Percentiles rank a stretch among this genome's conserved stretches.
Conservation (phyloP, 2,329 filamentous ascomycete genomes). For the Botryotinia globosa region DNA sequence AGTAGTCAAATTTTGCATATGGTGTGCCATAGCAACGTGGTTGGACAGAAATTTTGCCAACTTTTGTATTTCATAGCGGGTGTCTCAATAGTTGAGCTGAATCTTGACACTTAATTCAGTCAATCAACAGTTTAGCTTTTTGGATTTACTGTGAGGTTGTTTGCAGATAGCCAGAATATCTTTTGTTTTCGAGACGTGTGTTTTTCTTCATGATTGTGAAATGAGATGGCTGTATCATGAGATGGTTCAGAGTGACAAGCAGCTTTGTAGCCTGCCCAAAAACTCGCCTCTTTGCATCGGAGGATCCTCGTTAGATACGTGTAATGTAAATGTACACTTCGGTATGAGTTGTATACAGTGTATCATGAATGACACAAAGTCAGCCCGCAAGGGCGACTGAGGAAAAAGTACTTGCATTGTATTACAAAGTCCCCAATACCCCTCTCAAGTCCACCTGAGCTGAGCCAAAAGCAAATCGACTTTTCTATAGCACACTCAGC, state of each 20-base stretch:
- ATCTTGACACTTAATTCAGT: not conserved
- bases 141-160: not conserved
- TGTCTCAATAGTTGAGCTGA: not conserved
- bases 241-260: not conserved
- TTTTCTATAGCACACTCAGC: slow-evolving; percentile 22
- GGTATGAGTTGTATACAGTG: not conserved
- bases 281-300: not conserved
- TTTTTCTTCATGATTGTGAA: not conserved
- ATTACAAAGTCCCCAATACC: not conserved
- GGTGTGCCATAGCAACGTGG: not conserved
- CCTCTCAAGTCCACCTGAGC: not conserved
- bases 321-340: not conserved
- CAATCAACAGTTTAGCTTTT: not conserved
- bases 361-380: slow-evolving; percentile 5
- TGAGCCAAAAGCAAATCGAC: slow-evolving; percentile 8
- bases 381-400: slow-evolving; percentile 17
- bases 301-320: not conserved
- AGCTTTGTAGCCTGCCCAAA: not conserved
- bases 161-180: not conserved
- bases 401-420: slow-evolving; percentile 7
- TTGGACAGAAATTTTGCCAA: not conserved
- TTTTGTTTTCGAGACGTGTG: not conserved
- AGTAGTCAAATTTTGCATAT: not conserved
- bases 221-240: not conserved
- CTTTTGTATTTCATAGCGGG: not conserved